These are phyloP conservation scores for Ogataea methylovora DNA, from an alignment of 805 yeast species.

Conservation along the genomic window DNA sequence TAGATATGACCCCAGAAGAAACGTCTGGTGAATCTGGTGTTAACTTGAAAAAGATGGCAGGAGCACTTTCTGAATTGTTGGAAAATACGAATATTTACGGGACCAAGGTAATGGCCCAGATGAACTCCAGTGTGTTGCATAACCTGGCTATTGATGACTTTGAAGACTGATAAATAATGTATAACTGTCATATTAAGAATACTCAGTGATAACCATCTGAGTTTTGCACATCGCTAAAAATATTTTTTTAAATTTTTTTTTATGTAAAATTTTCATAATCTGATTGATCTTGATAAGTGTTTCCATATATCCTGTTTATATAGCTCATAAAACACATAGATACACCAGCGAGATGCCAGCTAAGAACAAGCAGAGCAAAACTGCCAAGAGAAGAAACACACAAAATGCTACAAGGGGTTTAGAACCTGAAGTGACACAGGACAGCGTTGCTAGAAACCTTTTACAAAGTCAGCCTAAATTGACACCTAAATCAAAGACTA, in stretches of 20 bases:
- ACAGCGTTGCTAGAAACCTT: slow-evolving; percentile 62
- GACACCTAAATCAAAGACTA: slow-evolving; percentile 49
- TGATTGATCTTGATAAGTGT: not conserved
- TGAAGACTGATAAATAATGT: no score
- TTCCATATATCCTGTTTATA: no score
- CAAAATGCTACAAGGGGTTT: slow-evolving; percentile 50
- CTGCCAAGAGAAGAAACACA: slow-evolving; percentile 46
- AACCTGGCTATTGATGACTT: no score
- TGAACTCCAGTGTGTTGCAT: no score
- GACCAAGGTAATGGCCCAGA: not conserved
- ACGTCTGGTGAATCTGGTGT: no score
- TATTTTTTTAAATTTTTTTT: no score
- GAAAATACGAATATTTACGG: not conserved
- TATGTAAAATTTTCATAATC: not conserved
- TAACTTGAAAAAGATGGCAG: no score
- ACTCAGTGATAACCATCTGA: no score
- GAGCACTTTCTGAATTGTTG: not conserved
- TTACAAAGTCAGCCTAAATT: slow-evolving; percentile 50
- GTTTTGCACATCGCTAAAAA: no score
- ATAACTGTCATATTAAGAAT: no score
- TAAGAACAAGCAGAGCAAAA: slow-evolving; percentile 39
- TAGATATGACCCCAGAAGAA: slow-evolving; percentile 13
- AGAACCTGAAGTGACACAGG: slow-evolving; percentile 59
- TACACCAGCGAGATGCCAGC: slow-evolving; percentile 17
- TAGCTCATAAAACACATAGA: no score